These are phyloP conservation scores for Mycena chlorophos DNA, from an alignment of 768 basidiomycete genomes.

Conservation along the genomic window DNA sequence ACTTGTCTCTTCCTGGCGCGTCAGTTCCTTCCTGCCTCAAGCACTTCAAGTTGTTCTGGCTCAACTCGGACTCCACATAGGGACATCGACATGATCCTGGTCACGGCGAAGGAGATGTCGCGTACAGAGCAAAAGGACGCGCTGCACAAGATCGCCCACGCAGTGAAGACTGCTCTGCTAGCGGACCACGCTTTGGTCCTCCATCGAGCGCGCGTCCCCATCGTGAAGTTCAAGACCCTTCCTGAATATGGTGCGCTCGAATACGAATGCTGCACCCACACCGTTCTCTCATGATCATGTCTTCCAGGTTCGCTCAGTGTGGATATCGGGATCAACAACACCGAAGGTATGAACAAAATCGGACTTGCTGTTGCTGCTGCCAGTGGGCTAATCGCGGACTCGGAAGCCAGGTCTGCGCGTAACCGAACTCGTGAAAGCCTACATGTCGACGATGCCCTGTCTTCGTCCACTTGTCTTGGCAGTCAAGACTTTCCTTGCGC, in stretches of 20 bases:
- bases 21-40: background rate
- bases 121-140: slow-evolving; percentile 38
- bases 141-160: slow-evolving; percentile 49
- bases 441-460: slow-evolving; percentile 57
- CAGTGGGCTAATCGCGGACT: too few species aligned
- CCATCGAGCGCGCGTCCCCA: slow-evolving; percentile 50
- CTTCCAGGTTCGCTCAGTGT: slow-evolving; percentile 53
- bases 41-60: background rate
- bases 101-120: slow-evolving; percentile 28
- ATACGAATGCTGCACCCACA: background rate
- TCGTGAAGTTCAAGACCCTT: slow-evolving; percentile 57
- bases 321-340: slow-evolving; percentile 68
- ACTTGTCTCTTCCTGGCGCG: slow-evolving; percentile 47
- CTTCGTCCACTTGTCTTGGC: slow-evolving; percentile 59
- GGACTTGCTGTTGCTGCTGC: too few species aligned
- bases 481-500: slow-evolving; percentile 61
- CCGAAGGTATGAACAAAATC: slow-evolving; percentile 54
- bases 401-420: slow-evolving; percentile 54
- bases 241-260: slow-evolving; percentile 37
- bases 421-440: slow-evolving; percentile 50
- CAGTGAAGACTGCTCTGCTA: slow-evolving; percentile 46
- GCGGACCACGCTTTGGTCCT: slow-evolving; percentile 37
- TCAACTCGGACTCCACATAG: slow-evolving; percentile 32
- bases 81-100: slow-evolving; percentile 63
- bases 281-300: background rate